Conservation (phyloP, 371 early-diverging fungal species). For the Mortierella sp. region DNA sequence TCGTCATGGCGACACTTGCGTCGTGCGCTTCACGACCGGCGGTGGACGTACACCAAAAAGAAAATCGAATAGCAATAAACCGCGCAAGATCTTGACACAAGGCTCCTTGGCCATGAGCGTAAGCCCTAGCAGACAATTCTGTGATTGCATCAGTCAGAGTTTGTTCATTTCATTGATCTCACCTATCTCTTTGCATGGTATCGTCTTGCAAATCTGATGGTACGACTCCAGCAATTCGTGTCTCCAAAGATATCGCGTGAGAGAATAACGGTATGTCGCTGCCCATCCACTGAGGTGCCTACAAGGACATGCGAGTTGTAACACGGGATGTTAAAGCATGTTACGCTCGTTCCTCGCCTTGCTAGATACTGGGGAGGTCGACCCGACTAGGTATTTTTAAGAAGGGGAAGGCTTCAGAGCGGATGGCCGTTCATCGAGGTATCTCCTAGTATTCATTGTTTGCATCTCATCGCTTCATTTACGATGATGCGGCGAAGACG, state of each 20-base stretch:
- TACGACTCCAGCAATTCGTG: conserved; percentile 46
- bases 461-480: too few species aligned
- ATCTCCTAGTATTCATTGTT: neutral
- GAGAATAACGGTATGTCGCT: conserved; percentile 42
- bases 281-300: neutral
- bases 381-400: conserved; percentile 33
- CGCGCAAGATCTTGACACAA: conserved; percentile 42
- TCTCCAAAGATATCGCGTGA: conserved; percentile 27
- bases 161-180: neutral
- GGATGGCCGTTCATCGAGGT: conserved; percentile 20
- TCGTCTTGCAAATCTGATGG: too few species aligned
- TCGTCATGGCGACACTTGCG: neutral
- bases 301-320: too few species aligned
- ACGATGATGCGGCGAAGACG: too few species aligned
- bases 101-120: conserved; percentile 44
- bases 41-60: neutral
- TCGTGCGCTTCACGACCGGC: neutral
- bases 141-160: neutral
- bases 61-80: conserved; percentile 40
- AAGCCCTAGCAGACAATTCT: conserved; percentile 9
- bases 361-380: conserved; percentile 22
- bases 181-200: too few species aligned
- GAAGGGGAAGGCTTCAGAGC: conserved; percentile 44
- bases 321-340: too few species aligned
- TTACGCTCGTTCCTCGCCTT: too few species aligned